A percentile compares a stretch with the other conserved stretches of the same genome.
phyloP scores from a whole-genome alignment of 73 alveolate species.

The Paramecium tetraurelia region DNA sequence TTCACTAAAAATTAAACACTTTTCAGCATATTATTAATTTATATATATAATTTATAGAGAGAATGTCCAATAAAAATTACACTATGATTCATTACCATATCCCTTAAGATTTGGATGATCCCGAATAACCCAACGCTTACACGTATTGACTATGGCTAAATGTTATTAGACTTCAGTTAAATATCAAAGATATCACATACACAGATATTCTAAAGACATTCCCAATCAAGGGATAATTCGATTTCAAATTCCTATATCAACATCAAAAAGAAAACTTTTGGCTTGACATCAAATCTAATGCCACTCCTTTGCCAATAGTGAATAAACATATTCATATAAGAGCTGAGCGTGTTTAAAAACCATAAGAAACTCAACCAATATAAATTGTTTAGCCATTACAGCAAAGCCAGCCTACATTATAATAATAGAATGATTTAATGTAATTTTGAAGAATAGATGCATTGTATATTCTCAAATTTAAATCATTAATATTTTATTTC shows the following conservation, averaged over 20 bases:
- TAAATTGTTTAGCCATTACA: not conserved
- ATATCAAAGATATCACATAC: conserved; percentile 16
- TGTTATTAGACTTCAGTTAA: not conserved
- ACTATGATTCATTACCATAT: conserved; percentile 1
- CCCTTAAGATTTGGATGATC: not conserved
- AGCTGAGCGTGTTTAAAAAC: not conserved
- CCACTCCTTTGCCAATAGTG: not conserved
- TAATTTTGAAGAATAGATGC: not conserved
- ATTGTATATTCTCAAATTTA: not conserved
- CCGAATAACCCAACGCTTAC: not conserved
- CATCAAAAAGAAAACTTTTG: conserved; percentile 16
- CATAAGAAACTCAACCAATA: not conserved
- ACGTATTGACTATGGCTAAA: not conserved
- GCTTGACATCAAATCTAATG: conserved; percentile 18
- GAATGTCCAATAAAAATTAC: not conserved
- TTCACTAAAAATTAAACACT: not conserved
- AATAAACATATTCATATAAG: conserved; percentile 7
- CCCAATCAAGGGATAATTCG: conserved; percentile 4
- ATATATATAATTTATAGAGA: not conserved
- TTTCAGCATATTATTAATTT: not conserved
- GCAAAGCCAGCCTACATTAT: not conserved
- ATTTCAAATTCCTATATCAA: not conserved
- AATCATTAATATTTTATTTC: not conserved
- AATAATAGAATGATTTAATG: not conserved
- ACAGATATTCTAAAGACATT: conserved; percentile 2